Percentiles rank a stretch among this genome's conserved stretches.
phyloP scores from a whole-genome alignment of 352 stramenopile species.

The Globisporangium barbulae region DNA sequence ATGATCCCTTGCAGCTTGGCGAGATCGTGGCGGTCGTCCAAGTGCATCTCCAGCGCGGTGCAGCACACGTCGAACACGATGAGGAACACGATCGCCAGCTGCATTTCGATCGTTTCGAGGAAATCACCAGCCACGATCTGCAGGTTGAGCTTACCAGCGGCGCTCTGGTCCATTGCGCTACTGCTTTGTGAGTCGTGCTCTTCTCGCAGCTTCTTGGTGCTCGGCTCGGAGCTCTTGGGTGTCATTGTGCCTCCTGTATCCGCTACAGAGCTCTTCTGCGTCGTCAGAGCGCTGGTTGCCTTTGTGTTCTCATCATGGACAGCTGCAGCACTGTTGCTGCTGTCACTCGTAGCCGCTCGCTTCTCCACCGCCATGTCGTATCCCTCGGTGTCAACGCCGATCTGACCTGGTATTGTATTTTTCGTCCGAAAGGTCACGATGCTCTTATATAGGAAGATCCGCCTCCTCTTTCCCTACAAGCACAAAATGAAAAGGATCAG shows the following conservation, averaged over 20 bases:
- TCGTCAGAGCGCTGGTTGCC: not conserved
- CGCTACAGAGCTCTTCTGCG: not conserved
- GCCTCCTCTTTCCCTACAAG: not conserved
- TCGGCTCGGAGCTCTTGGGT: not conserved
- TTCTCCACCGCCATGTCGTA: slow-evolving; percentile 3
- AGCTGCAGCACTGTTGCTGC: not conserved
- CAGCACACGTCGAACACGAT: slow-evolving; percentile 43
- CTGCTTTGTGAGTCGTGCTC: not conserved
- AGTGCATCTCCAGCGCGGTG: slow-evolving; percentile 35
- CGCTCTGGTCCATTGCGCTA: not conserved
- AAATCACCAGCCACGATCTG: slow-evolving; percentile 25
- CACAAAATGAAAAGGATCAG: not conserved
- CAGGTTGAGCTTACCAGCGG: not conserved
- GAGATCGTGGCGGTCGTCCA: slow-evolving; percentile 34
- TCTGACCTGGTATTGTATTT: not conserved
- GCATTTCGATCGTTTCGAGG: slow-evolving; percentile 53
- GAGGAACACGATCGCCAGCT: slow-evolving; percentile 47
- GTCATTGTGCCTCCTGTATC: slow-evolving; percentile 1
- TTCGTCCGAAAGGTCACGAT: slow-evolving; percentile 10
- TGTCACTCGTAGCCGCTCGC: not conserved
- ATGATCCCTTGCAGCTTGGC: slow-evolving; percentile 4
- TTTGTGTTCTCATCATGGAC: not conserved
- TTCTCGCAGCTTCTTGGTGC: not conserved
- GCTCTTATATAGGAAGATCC: slow-evolving; percentile 13
- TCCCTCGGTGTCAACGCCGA: not conserved